Evolutionary conservation across 495 filamentous ascomycete genomes (phyloP).

Genomic region (Lasiosphaeria ovina): DNA sequence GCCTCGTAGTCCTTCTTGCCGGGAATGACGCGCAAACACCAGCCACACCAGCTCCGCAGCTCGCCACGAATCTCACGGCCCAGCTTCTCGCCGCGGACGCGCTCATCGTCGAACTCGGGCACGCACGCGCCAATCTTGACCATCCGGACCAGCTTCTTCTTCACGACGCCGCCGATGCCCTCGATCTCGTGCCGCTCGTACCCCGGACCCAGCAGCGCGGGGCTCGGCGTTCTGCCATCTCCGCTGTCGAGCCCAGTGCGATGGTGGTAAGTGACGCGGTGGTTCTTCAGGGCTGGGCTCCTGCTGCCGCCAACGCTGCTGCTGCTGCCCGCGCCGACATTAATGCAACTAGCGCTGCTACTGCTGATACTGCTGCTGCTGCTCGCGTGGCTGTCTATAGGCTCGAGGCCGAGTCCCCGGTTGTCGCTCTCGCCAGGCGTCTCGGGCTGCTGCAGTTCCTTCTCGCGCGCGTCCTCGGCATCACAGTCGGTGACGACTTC

Average conservation of each 20-base stretch:
- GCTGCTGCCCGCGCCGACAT: conserved; percentile 1
- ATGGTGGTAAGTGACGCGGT: conserved; percentile 9
- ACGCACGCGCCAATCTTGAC: conserved; percentile 78
- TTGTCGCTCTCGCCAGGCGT: no score
- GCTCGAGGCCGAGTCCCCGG: no score
- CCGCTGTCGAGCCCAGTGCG: conserved; percentile 6
- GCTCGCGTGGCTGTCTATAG: conserved; percentile 2
- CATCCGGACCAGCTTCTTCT: conserved; percentile 74
- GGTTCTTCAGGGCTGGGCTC: conserved; percentile 1
- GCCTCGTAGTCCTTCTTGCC: conserved; percentile 36
- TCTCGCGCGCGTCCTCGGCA: conserved; percentile 55
- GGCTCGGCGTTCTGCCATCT: conserved; percentile 38
- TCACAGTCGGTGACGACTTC: conserved; percentile 82
- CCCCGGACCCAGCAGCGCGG: conserved; percentile 52
- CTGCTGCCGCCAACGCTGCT: not conserved
- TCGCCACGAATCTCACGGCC: conserved; percentile 53
- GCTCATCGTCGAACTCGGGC: conserved; percentile 77
- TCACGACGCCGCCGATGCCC: conserved; percentile 79
- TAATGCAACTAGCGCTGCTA: conserved; percentile 3
- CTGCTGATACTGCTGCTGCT: conserved; percentile 8
- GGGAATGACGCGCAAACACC: conserved; percentile 62
- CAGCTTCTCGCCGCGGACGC: conserved; percentile 53
- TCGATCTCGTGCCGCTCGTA: conserved; percentile 84
- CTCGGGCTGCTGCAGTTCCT: conserved; percentile 10
- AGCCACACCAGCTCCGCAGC: conserved; percentile 64